A percentile compares a stretch with the other conserved stretches of the same genome.
Evolutionary conservation across 2,329 filamentous ascomycete genomes (phyloP).

Genomic region (Biscogniauxia sp.): DNA sequence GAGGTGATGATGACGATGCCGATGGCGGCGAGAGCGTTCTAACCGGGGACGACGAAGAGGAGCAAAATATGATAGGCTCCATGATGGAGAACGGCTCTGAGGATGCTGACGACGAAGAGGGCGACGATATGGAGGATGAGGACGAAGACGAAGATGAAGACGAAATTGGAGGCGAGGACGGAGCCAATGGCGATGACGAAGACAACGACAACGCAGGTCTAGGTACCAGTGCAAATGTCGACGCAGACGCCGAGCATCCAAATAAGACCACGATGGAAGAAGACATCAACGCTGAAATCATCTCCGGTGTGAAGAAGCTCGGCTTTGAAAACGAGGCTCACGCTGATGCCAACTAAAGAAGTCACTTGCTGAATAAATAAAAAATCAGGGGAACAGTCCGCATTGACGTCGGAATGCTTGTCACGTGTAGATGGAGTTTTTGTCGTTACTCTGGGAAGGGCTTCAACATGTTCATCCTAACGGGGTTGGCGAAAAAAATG

Average conservation of each 20-base stretch:
- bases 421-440: neutral
- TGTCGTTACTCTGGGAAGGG: neutral
- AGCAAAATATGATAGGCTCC: slow-evolving; percentile 41
- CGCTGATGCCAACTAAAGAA: slow-evolving; percentile 15
- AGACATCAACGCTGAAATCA: slow-evolving; percentile 55
- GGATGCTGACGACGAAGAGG: slow-evolving; percentile 37
- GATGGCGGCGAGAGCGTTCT: slow-evolving; percentile 43
- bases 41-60: slow-evolving; percentile 43
- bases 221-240: slow-evolving; percentile 14
- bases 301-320: slow-evolving; percentile 58
- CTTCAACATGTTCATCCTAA: neutral
- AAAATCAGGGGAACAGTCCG: no score
- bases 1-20: slow-evolving; percentile 35
- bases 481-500: neutral
- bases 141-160: slow-evolving; percentile 44
- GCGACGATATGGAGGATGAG: slow-evolving; percentile 27
- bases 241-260: slow-evolving; percentile 6
- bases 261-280: slow-evolving; percentile 40
- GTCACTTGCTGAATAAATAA: slow-evolving; percentile 1
- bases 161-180: slow-evolving; percentile 28
- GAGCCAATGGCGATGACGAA: no score
- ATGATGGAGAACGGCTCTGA: slow-evolving; percentile 38
- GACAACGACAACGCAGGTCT: no score
- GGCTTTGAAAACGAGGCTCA: slow-evolving; percentile 40
- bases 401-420: neutral